Percentiles rank a stretch among this genome's conserved stretches.
Evolutionary conservation across 805 yeast genomes (phyloP).

Genomic region (Suhomyces kilbournensis): DNA sequence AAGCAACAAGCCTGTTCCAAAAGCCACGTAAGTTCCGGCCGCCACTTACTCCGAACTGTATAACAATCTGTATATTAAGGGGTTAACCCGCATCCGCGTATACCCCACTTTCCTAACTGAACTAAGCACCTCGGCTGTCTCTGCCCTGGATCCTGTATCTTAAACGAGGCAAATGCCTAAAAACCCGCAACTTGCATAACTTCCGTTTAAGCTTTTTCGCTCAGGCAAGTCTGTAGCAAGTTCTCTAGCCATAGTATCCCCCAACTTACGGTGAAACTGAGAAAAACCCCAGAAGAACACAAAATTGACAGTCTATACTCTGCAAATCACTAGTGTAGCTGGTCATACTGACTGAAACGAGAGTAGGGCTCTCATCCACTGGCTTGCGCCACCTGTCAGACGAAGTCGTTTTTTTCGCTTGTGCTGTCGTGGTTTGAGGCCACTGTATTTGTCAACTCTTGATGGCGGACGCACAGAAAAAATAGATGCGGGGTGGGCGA

Average conservation of each 20-base stretch:
- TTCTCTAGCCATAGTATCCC: neutral
- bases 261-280: neutral
- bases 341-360: neutral
- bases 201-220: neutral
- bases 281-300: neutral
- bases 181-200: neutral
- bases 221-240: neutral
- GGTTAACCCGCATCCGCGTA: neutral
- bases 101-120: neutral
- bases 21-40: neutral
- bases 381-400: neutral
- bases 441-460: neutral
- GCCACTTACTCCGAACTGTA: neutral
- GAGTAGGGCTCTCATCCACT: neutral
- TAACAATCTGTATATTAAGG: neutral
- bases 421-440: neutral
- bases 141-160: neutral
- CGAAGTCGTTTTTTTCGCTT: neutral
- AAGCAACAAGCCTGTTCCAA: neutral
- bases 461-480: neutral
- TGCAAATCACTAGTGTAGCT: too few relatives aligned
- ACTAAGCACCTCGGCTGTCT: neutral
- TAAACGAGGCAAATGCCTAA: neutral
- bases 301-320: neutral
- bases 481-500: conserved; percentile 4